Conservation (phyloP, 1,139 yeast species). For the Taphrina wiesneri region DNA sequence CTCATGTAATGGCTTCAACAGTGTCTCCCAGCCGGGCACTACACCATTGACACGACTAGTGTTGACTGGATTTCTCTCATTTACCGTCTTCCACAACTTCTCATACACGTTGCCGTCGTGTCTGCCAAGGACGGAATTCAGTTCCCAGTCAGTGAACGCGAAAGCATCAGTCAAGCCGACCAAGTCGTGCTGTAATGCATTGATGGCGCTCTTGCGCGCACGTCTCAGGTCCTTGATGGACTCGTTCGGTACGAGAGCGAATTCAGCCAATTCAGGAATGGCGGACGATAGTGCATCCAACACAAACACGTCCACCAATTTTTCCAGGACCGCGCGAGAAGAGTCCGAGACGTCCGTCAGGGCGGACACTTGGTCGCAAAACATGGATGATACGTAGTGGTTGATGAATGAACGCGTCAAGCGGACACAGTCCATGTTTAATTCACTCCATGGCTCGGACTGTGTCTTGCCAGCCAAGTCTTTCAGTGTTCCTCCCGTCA, state of each 20-base stretch:
- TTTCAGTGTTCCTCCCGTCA: background rate
- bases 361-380: background rate
- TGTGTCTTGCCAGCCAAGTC: background rate
- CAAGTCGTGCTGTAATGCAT: conserved; percentile 43
- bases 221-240: background rate
- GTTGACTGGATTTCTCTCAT: conserved; percentile 25
- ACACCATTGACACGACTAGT: conserved; percentile 6
- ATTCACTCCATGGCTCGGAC: conserved; percentile 8
- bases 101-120: conserved; percentile 84
- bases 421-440: conserved; percentile 29
- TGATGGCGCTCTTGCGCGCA: background rate
- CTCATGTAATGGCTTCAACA: conserved; percentile 24
- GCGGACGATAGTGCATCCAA: conserved; percentile 6
- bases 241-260: background rate
- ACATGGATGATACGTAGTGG: conserved; percentile 6
- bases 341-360: background rate
- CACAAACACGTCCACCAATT: conserved; percentile 3
- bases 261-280: conserved; percentile 16
- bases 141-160: conserved; percentile 77
- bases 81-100: conserved; percentile 45
- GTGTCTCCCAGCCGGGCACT: conserved; percentile 9
- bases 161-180: conserved; percentile 88
- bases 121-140: conserved; percentile 82
- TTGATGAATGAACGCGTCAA: conserved; percentile 21
- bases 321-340: background rate